Evolutionary conservation across 2,329 filamentous ascomycete species (phyloP).

Genomic region (Thelonectria rubi): DNA sequence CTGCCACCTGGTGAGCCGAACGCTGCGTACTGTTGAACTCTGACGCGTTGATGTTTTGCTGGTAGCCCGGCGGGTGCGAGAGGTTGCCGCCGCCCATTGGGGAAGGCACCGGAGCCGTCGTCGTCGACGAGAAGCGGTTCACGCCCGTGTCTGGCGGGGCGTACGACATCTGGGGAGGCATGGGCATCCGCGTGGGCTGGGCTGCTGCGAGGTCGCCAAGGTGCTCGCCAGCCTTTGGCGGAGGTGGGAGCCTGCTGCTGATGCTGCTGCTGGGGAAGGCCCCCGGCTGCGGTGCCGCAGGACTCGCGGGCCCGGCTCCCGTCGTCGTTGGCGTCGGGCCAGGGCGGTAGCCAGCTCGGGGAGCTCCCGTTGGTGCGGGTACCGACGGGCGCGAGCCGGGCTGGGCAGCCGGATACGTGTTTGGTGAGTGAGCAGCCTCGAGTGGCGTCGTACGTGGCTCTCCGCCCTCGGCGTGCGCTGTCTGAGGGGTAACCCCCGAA

Average conservation of each 20-base stretch:
- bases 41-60: constrained; percentile 64
- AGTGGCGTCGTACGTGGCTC: constrained; percentile 34
- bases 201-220: constrained; percentile 31
- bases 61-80: constrained; percentile 64
- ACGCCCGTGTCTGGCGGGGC: constrained; percentile 56
- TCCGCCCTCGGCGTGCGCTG: constrained; percentile 42
- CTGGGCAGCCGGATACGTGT: constrained; percentile 42
- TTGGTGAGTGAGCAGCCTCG: constrained; percentile 44
- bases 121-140: constrained; percentile 57
- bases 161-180: constrained; percentile 60
- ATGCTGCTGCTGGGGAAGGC: constrained; percentile 55
- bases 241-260: constrained; percentile 54
- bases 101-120: constrained; percentile 46
- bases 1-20: constrained; percentile 50
- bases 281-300: constrained; percentile 67
- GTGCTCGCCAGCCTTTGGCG: constrained; percentile 60
- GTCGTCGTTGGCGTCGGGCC: constrained; percentile 56
- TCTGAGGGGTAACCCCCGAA: constrained; percentile 58
- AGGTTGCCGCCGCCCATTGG: constrained; percentile 43
- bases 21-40: constrained; percentile 60
- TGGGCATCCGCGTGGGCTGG: constrained; percentile 51
- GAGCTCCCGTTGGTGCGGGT: constrained; percentile 54
- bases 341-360: constrained; percentile 46
- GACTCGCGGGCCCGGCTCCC: constrained; percentile 45
- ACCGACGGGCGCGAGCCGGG: constrained; percentile 47